Percentiles rank a stretch among this genome's conserved stretches.
These are phyloP conservation scores for Agaricales sp. DNA, from an alignment of 1,284 basidiomycete genomes.

Conservation along the genomic window DNA sequence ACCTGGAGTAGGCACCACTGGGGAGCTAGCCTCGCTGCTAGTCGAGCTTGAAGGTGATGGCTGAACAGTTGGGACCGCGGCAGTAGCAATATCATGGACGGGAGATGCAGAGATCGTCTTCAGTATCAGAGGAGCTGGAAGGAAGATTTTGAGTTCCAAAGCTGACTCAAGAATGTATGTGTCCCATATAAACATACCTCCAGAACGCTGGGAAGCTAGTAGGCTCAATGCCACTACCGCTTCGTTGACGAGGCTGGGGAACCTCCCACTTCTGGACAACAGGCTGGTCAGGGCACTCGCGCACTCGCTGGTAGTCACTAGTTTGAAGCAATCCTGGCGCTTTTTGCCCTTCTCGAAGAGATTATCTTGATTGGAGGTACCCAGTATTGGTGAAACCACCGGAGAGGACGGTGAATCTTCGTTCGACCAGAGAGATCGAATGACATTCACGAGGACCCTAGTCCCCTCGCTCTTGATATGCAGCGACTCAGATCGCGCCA, in stretches of 20 bases:
- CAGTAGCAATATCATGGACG: conserved; percentile 28
- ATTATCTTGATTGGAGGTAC: conserved; percentile 17
- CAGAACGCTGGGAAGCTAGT: conserved; percentile 52
- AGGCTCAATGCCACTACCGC: conserved; percentile 78
- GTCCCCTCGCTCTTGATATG: conserved; percentile 85
- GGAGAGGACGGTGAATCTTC: conserved; percentile 25
- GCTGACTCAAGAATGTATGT: no score
- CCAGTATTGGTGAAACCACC: conserved; percentile 12
- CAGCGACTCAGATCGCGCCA: conserved; percentile 72
- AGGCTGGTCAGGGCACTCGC: conserved; percentile 61
- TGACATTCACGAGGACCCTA: conserved; percentile 76
- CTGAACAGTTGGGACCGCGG: conserved; percentile 20
- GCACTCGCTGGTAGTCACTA: conserved; percentile 41
- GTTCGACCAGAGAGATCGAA: conserved; percentile 60
- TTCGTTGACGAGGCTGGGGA: conserved; percentile 84
- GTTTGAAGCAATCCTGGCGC: conserved; percentile 43
- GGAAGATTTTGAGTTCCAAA: neutral
- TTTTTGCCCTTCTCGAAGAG: conserved; percentile 29
- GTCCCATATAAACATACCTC: conserved; percentile 49
- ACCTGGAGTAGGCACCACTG: conserved; percentile 27
- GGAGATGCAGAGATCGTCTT: conserved; percentile 43
- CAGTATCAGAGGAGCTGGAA: conserved; percentile 49
- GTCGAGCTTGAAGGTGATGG: conserved; percentile 29
- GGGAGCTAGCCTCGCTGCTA: conserved; percentile 31
- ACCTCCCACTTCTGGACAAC: conserved; percentile 67